Percentiles rank a stretch among this genome's conserved stretches.
phyloP scores from a whole-genome alignment of 2,329 filamentous ascomycete genomes.

The Tolypocladium cylindrosporum region DNA sequence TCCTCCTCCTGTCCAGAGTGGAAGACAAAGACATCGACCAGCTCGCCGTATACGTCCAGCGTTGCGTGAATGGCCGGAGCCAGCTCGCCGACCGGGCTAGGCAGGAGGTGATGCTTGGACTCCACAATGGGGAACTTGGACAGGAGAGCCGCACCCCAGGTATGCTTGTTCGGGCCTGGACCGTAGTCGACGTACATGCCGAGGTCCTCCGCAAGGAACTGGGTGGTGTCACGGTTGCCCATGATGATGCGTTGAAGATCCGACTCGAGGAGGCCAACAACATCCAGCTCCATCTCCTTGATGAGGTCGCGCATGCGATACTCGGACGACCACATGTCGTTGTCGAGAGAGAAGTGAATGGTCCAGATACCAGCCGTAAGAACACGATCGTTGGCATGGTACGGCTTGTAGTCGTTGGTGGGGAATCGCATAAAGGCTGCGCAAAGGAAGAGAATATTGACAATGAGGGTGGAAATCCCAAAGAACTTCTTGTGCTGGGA shows the following conservation, averaged over 20 bases:
- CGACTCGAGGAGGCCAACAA: constrained; percentile 86
- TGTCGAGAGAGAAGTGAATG: constrained; percentile 94
- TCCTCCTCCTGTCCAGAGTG: constrained; percentile 98
- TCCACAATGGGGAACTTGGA: constrained; percentile 98
- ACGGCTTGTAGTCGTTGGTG: constrained; percentile 80
- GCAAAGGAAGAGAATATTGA: constrained; percentile 73
- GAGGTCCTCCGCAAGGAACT: constrained; percentile 88
- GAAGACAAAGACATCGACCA: constrained; percentile 94
- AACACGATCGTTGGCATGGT: constrained; percentile 78
- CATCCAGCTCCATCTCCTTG: constrained; percentile 91
- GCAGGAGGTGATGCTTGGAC: constrained; percentile 89
- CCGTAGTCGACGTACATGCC: constrained; percentile 99
- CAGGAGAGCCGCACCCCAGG: constrained; percentile 85
- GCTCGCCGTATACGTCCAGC: constrained; percentile 79
- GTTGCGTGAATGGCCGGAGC: constrained; percentile 97
- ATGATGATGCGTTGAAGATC: constrained; percentile 98
- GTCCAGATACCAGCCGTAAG: constrained; percentile 98
- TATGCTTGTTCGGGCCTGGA: constrained; percentile 97
- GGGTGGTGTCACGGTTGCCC: constrained; percentile 94
- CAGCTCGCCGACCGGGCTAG: constrained; percentile 86
- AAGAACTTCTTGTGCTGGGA: constrained; percentile 42
- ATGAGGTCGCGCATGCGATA: constrained; percentile 85
- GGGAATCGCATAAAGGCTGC: constrained; percentile 88
- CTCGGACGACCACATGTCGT: constrained; percentile 98
- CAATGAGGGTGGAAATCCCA: constrained; percentile 49